Evolutionary conservation across 169 alveolate genomes (phyloP).

Genomic region (Plasmodium reichenowi): DNA sequence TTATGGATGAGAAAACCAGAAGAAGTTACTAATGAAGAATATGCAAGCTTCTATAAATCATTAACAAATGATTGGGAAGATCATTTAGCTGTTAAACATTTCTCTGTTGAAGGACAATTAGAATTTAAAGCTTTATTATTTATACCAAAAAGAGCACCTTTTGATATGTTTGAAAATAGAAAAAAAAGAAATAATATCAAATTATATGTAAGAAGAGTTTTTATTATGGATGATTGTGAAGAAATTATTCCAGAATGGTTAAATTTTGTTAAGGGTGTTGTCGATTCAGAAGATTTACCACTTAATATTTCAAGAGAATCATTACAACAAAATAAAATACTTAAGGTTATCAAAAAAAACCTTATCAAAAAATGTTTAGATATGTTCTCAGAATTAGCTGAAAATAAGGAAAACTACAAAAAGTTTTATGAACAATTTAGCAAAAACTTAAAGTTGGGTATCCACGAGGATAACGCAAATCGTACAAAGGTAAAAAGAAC

Average conservation of each 20-base stretch:
- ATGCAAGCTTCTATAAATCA: slow-evolving; percentile 98
- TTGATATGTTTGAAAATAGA: slow-evolving; percentile 99
- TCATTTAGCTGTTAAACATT: slow-evolving; percentile 98
- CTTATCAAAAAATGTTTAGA: slow-evolving; percentile 99
- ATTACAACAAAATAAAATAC: slow-evolving; percentile 98
- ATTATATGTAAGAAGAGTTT: slow-evolving; percentile 99
- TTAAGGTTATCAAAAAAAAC: slow-evolving; percentile 98
- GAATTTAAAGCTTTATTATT: slow-evolving; percentile 99
- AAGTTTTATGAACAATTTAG: slow-evolving; percentile 99
- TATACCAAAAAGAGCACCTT: slow-evolving; percentile 99
- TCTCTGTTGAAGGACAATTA: slow-evolving; percentile 99
- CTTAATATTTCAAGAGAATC: slow-evolving; percentile 98
- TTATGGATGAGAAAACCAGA: slow-evolving; percentile 99
- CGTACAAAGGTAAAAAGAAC: slow-evolving; percentile 91
- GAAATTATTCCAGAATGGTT: slow-evolving; percentile 99
- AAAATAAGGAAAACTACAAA: slow-evolving; percentile 98
- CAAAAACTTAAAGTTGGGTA: slow-evolving; percentile 98
- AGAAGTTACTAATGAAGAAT: slow-evolving; percentile 99
- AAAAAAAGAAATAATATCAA: slow-evolving; percentile 99
- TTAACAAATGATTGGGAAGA: slow-evolving; percentile 99
- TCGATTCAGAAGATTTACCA: slow-evolving; percentile 99
- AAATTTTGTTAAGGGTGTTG: slow-evolving; percentile 99
- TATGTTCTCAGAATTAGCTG: slow-evolving; percentile 97
- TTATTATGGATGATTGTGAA: slow-evolving; percentile 99
- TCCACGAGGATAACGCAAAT: slow-evolving; percentile 99